Percentiles rank a stretch among this genome's conserved stretches.
Evolutionary conservation across 140 eudicot species (phyloP).

Genomic region (Stevia rebaudiana): DNA sequence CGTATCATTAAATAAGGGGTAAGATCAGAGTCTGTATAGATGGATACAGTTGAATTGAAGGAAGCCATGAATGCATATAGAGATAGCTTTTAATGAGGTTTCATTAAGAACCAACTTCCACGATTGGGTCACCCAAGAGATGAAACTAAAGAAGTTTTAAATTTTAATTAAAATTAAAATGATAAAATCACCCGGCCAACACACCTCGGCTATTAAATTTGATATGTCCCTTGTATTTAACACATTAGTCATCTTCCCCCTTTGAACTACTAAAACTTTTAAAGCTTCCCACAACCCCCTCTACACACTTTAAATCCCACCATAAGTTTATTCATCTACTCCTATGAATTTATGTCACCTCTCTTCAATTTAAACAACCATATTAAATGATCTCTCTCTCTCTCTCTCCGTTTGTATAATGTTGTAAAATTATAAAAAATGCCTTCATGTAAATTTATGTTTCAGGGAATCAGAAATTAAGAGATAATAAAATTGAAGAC

Average conservation of each 20-base stretch:
- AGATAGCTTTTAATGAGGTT: conserved; percentile 31
- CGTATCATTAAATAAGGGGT: conserved; percentile 44
- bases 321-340: conserved; percentile 40
- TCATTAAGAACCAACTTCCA: conserved; percentile 64
- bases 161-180: conserved; percentile 49
- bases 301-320: conserved; percentile 37
- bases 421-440: too few species aligned
- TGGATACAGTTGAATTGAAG: conserved; percentile 74
- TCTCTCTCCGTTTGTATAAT: too few species aligned
- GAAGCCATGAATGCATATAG: conserved; percentile 42
- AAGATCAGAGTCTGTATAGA: conserved; percentile 35
- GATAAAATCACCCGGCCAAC: too few species aligned
- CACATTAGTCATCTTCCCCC: conserved; percentile 38
- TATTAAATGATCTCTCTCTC: too few species aligned
- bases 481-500: too few species aligned
- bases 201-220: conserved; percentile 37
- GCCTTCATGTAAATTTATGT: too few species aligned
- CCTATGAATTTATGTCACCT: conserved; percentile 39
- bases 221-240: conserved; percentile 40
- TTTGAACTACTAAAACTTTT: conserved; percentile 48
- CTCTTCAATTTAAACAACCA: conserved; percentile 39
- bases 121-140: conserved; percentile 52
- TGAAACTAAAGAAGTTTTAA: too few species aligned
- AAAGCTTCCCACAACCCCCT: conserved; percentile 48
- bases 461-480: too few species aligned